These are phyloP conservation scores for Amanita exitialis DNA, from an alignment of 768 basidiomycete genomes.

Conservation along the genomic window DNA sequence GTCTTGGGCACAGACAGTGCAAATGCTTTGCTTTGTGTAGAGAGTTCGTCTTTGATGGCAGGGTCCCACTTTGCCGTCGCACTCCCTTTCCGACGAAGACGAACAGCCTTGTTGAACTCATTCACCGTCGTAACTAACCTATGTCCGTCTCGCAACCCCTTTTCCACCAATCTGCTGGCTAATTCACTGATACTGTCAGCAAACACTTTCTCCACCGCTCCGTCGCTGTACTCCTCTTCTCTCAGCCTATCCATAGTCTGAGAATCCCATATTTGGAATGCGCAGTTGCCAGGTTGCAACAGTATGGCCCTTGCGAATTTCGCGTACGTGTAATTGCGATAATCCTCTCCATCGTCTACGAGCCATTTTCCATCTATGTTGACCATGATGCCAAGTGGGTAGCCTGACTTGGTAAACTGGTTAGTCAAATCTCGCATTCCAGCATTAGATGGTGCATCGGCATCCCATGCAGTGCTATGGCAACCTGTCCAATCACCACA, in stretches of 20 bases:
- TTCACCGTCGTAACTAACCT: constrained; percentile 35
- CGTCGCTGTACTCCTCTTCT: constrained; percentile 58
- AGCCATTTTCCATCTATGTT: constrained; percentile 49
- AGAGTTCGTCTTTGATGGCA: constrained; percentile 50
- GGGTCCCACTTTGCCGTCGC: constrained; percentile 42
- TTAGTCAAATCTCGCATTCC: constrained; percentile 55
- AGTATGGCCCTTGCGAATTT: constrained; percentile 55
- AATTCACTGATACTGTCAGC: constrained; percentile 38
- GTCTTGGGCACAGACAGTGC: constrained; percentile 42
- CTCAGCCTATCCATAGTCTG: constrained; percentile 34
- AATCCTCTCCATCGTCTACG: constrained; percentile 66
- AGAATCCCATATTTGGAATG: constrained; percentile 59
- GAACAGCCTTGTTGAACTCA: constrained; percentile 42
- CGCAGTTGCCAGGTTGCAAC: constrained; percentile 44
- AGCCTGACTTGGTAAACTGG: constrained; percentile 66
- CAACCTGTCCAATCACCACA: constrained; percentile 63
- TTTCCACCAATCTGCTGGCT: constrained; percentile 31
- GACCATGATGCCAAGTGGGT: constrained; percentile 63
- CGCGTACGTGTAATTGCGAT: constrained; percentile 66
- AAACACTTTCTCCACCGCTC: constrained; percentile 43
- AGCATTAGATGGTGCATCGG: constrained; percentile 36
- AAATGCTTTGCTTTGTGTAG: constrained; percentile 31
- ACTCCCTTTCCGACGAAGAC: constrained; percentile 23
- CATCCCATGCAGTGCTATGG: constrained; percentile 67
- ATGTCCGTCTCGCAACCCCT: constrained; percentile 34